Evolutionary conservation across 257 asterid species (phyloP).

Genomic region (Solanum sitiens): DNA sequence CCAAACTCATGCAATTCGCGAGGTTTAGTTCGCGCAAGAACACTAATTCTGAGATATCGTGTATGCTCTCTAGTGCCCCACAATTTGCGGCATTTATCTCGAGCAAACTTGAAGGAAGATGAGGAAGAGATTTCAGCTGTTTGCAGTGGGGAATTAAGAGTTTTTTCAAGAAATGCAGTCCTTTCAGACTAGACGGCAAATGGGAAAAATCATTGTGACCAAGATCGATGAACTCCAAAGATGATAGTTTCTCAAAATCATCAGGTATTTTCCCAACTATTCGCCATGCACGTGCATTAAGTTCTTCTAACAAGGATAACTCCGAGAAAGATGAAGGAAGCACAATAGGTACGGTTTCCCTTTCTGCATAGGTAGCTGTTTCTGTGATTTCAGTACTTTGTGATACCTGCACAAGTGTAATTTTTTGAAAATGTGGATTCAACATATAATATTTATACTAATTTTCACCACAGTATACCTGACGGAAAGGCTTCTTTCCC

Average conservation of each 20-base stretch:
- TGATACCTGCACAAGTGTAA: not conserved
- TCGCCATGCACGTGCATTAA: conserved; percentile 14
- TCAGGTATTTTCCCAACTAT: conserved; percentile 19
- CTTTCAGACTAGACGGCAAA: conserved; percentile 20
- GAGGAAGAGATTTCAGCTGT: conserved; percentile 17
- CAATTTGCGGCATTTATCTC: conserved; percentile 16
- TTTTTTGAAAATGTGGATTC: not conserved
- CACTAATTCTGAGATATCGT: conserved; percentile 8
- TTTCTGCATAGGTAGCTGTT: not conserved
- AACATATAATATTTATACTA: not conserved
- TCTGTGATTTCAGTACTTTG: not conserved
- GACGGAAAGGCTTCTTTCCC: conserved; percentile 11
- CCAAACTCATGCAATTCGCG: conserved; percentile 16
- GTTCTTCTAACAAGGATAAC: conserved; percentile 9
- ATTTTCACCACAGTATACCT: not conserved
- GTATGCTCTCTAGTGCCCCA: conserved; percentile 1
- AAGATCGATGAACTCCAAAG: conserved; percentile 9
- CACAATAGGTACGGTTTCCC: not conserved
- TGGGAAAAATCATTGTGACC: conserved; percentile 7
- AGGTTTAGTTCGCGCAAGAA: conserved; percentile 10
- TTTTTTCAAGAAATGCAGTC: conserved; percentile 5
- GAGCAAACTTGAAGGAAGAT: conserved; percentile 18
- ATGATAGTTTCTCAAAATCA: conserved; percentile 13
- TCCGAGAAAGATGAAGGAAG: conserved; percentile 19
- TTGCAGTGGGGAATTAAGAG: conserved; percentile 9